phyloP scores from a whole-genome alignment of 371 early-diverging fungal genomes.

The Conidiobolus coronatus region DNA sequence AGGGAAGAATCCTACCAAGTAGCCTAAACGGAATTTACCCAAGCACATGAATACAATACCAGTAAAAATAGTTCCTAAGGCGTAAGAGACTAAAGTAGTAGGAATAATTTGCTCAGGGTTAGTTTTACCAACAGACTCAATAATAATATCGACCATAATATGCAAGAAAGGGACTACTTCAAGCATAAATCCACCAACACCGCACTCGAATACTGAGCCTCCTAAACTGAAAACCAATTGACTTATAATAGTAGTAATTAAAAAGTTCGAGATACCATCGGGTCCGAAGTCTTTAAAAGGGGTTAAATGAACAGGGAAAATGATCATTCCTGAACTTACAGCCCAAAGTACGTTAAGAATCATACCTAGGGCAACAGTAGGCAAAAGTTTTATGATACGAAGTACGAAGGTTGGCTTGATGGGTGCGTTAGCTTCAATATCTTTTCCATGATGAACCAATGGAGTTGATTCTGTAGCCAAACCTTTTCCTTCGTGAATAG shows the following conservation, averaged over 20 bases:
- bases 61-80: constrained; percentile 57
- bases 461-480: no score
- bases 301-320: constrained; percentile 60
- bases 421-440: no score
- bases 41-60: constrained; percentile 68
- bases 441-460: no score
- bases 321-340: constrained; percentile 47
- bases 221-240: constrained; percentile 68
- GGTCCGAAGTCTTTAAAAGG: constrained; percentile 63
- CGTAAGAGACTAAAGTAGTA: constrained; percentile 76
- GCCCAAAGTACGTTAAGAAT: constrained; percentile 79
- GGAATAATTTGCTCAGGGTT: constrained; percentile 45
- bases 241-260: constrained; percentile 60
- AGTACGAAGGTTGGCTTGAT: no score
- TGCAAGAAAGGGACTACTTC: constrained; percentile 81
- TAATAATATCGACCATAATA: constrained; percentile 54
- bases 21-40: constrained; percentile 54
- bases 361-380: constrained; percentile 71
- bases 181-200: constrained; percentile 87
- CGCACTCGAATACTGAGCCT: constrained; percentile 71
- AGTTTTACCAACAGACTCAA: constrained; percentile 25
- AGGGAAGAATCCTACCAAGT: constrained; percentile 76
- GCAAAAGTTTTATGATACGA: constrained; percentile 9
- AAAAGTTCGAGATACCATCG: constrained; percentile 84
- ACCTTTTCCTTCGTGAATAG: no score